Base-by-base conservation (phyloP, 768 basidiomycete genomes). In the Pisolithus sp. region DNA sequence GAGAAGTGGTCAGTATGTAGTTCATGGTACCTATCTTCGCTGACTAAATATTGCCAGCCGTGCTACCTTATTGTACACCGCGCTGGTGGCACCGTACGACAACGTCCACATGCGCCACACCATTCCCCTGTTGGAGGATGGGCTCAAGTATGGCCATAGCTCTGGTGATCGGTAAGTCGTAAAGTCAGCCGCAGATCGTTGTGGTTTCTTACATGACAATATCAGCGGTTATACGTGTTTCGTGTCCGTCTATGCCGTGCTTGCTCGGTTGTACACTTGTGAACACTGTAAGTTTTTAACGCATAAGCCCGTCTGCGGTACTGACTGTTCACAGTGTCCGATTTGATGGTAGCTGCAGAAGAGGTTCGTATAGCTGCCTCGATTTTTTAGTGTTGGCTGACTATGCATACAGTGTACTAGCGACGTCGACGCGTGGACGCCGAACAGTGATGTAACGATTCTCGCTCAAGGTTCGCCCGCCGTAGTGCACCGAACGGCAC, bases 51-150 rank as follows among this genome's bases (percentile, higher is more conserved):
- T 48, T 31, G 24, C 21, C 6, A 85, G 83, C 56, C 81, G 82
- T 36, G 80, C 82, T 1, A 75, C 80, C 55, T 76, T 84, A 1
- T 65, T 85, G 44, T 85, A 76, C 60, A 77, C 76, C 55, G 72
- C 77, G 4, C 74, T 85, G 73, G 81, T 83, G 6, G 81, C 85
- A 3, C 81, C 81, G 0, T 88, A 80, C 59, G 83, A 85, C 59
- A 83, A 77, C 51, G 73, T 78, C 0, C 83, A 86, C 58, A 72
- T 85, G 20, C 78, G 83, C 17, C 71, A 76, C n/a, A 83, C 82
- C 59, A 63, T 85, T 13, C 72, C 76, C 12, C 75, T 80, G 10
- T 66, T 85, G 45, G 80, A 83, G 60, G 75, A 81, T 59, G 82
- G 83, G 8, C 67, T 83, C 26, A 80, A 82, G 60, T 81, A 80